Base-by-base conservation (phyloP, 495 filamentous ascomycete genomes). In the Hypomontagnella monticulosa region DNA sequence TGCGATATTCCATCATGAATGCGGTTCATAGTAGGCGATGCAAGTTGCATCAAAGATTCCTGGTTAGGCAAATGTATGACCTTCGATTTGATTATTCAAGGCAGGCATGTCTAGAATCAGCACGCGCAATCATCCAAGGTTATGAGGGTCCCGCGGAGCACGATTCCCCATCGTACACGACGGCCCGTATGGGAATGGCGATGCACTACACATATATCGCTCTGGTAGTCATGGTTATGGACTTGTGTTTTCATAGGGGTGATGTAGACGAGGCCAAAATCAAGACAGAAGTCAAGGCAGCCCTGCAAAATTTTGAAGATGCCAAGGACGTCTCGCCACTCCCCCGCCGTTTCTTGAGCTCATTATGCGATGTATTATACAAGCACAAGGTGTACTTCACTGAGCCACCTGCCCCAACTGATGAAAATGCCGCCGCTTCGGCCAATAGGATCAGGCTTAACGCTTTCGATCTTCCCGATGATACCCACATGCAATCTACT, bases 11-110 rank as follows among this genome's bases (percentile, higher is more conserved):
- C 12, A 61, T 80, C 2, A 75, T 80, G 19, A 75, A 80, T 66
- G 79, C 69, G n/a, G 78, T 69, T 37, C 74, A 79, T 33, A 76
- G 77, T 6, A 77, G 81, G 0, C 52, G 79, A 20, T 80, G 79
- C 41, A 75, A 80, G 4, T 57, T 84, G 19, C 80, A 81, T 52
- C 77, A 80, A 1, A 73, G 71, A 12, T 60, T 60, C 27, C 47
- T 52, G 11, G 30, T 60, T 15, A 46, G 57, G n/a, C 57, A 60
- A 18, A 81, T 79, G 0, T 73, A 69, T 1, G 76, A 84, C 33
- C 71, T 78, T 1, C 43, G 69, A 0, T 84, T 76, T 60, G 77
- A 75, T 0, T 83, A 81, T 67, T 84, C 81, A 0, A 77, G 81
- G 49, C 56, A 77, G 2, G 63, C 76, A 6, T 79, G 78, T 15